Base-by-base conservation (phyloP, 495 filamentous ascomycete species). In the Usnea hakonensis region DNA sequence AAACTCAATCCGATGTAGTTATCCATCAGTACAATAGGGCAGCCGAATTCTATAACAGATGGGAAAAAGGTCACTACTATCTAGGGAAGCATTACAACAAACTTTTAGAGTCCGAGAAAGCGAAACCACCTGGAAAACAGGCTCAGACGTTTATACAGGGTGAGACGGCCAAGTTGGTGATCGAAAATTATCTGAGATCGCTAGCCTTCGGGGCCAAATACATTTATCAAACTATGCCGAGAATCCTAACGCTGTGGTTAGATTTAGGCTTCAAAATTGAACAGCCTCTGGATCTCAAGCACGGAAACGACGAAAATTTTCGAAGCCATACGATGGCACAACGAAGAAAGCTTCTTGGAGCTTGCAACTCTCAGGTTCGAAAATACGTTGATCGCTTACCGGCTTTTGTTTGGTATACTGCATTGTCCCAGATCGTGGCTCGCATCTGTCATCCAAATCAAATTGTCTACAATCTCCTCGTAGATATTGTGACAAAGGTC, bases 1-100 rank as follows among this genome's bases (percentile, higher is more conserved):
- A 97, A 70, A 96, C 90, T 2, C 87, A 91, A 70, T 87, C 89
- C 21, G 79, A 82, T 38, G 83, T 85, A 7, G 83, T 97, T 60
- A 85, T 89, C 33, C 79, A 84, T 21, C 84, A 90, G 71, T 97
- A 96, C 71, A 85, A 87, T 44, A 78, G 86, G 62, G 92, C 91
- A 10, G 77, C 79, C 44, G 77, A 76, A 46, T 68, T 77, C n/a
- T 72, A 79, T 55, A 71, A 70, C 52, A 86, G 84, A 64, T 99
- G 92, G 91, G 95, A 99, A 68, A 96, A 96, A 74, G 92, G 89
- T 1, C 90, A 96, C 71, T 97, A 97, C 72, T 95, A 97, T 73
- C 81, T 99, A 21, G 94, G 94, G 16, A 93, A 92, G 61, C 90
- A 97, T 73, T 99, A 97, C 79, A 95, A 96, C 71, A 99, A 97